Conservation (phyloP, 129 eudicot species). For the Tanacetum coccineum region DNA sequence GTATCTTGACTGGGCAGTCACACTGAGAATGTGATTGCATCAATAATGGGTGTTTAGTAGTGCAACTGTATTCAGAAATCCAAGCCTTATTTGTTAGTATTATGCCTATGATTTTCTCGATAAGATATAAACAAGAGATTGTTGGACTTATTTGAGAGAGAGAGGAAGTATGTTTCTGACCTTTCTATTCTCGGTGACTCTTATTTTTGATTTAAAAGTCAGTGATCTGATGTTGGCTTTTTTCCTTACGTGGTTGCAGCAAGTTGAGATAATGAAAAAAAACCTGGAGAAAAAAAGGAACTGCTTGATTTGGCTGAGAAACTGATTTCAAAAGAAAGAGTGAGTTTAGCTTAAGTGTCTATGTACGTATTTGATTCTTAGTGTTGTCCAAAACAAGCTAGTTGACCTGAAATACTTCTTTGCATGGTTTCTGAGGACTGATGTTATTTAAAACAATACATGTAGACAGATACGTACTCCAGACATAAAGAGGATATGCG, state of each 20-base stretch:
- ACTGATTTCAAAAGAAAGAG: slow-evolving; percentile 64
- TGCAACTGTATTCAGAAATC: too few relatives aligned
- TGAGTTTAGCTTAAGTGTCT: slow-evolving; percentile 36
- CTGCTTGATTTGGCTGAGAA: too few relatives aligned
- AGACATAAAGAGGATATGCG: too few relatives aligned
- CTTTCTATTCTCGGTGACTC: not conserved
- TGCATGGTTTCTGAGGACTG: too few relatives aligned
- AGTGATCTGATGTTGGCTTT: not conserved
- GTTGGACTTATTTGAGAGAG: slow-evolving; percentile 30
- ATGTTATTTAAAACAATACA: too few relatives aligned
- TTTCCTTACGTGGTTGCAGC: slow-evolving; percentile 38
- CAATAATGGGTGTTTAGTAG: too few relatives aligned
- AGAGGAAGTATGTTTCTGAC: slow-evolving; percentile 65
- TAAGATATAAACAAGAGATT: slow-evolving; percentile 48
- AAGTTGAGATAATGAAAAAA: slow-evolving; percentile 44
- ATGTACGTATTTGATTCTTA: not conserved
- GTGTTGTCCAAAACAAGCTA: not conserved
- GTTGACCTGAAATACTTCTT: not conserved
- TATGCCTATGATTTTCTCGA: too few relatives aligned
- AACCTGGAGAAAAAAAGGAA: too few relatives aligned
- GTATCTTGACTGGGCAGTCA: too few relatives aligned
- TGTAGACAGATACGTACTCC: too few relatives aligned
- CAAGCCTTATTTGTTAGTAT: too few relatives aligned
- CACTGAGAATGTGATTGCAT: too few relatives aligned
- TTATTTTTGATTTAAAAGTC: not conserved